Evolutionary conservation across 768 basidiomycete species (phyloP).

Genomic region (Mycena rosella): DNA sequence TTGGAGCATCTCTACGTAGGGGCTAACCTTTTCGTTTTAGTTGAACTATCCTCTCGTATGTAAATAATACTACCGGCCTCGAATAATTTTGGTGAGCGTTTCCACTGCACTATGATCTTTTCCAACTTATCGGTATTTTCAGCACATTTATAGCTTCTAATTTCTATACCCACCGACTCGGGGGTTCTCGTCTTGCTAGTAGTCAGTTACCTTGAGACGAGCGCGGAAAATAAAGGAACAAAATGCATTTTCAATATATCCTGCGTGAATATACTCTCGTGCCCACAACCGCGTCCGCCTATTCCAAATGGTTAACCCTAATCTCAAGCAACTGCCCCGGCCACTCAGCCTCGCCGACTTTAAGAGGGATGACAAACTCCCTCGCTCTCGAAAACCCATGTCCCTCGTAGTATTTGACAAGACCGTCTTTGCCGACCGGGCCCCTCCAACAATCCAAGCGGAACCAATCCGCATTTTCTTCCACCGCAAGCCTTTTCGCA

Average conservation of each 20-base stretch:
- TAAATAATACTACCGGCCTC: not conserved
- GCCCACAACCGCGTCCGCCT: too few relatives aligned
- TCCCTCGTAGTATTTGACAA: constrained; percentile 29
- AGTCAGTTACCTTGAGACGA: not conserved
- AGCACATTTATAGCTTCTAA: not conserved
- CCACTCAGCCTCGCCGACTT: constrained; percentile 8
- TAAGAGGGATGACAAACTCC: constrained; percentile 19
- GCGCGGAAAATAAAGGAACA: not conserved
- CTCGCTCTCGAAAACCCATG: constrained; percentile 26
- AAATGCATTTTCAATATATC: not conserved
- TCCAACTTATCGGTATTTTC: not conserved
- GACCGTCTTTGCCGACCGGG: constrained; percentile 28
- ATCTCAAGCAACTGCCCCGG: constrained; percentile 34
- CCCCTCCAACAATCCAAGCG: constrained; percentile 34
- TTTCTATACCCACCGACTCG: not conserved
- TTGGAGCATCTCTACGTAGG: not conserved
- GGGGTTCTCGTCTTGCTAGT: not conserved
- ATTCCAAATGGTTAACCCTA: constrained; percentile 15
- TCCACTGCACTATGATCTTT: not conserved
- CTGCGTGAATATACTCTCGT: too few relatives aligned
- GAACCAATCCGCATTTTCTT: constrained; percentile 28
- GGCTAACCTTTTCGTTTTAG: not conserved
- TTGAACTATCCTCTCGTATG: not conserved
- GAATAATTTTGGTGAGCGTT: not conserved
- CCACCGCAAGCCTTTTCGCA: constrained; percentile 21